Conservation (phyloP, 805 yeast species). For the Starmerella tilneyi region DNA sequence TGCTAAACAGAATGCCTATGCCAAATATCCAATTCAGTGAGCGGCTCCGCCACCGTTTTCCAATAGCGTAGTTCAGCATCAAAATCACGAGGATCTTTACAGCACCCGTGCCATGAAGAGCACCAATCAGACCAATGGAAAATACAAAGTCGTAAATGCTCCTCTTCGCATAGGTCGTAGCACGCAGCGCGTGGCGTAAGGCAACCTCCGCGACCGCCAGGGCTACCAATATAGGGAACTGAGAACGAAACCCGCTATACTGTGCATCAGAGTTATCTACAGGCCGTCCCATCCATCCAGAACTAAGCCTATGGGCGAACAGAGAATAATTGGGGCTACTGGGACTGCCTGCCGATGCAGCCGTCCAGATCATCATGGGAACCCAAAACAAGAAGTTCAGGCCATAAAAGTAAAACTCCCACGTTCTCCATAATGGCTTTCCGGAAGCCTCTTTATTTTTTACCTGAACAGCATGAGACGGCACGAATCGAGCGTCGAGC, state of each 20-base stretch:
- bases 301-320: slow-evolving; percentile 50
- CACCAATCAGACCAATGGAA: slow-evolving; percentile 57
- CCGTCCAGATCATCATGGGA: slow-evolving; percentile 74
- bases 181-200: slow-evolving; percentile 36
- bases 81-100: slow-evolving; percentile 54
- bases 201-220: slow-evolving; percentile 46
- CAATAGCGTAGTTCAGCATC: slow-evolving; percentile 42
- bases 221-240: slow-evolving; percentile 51
- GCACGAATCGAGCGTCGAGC: slow-evolving; percentile 36
- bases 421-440: slow-evolving; percentile 58
- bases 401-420: slow-evolving; percentile 63
- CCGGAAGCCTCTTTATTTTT: slow-evolving; percentile 28
- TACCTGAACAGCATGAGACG: slow-evolving; percentile 30
- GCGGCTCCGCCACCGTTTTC: slow-evolving; percentile 10
- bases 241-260: slow-evolving; percentile 77
- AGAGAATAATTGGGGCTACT: slow-evolving; percentile 52
- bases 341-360: slow-evolving; percentile 49
- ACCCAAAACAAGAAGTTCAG: slow-evolving; percentile 56
- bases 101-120: slow-evolving; percentile 70
- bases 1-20: slow-evolving; percentile 62
- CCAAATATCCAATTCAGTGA: slow-evolving; percentile 66
- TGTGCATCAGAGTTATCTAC: slow-evolving; percentile 83
- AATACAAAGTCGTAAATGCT: slow-evolving; percentile 60
- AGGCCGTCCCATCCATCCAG: slow-evolving; percentile 83
- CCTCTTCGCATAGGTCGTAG: slow-evolving; percentile 29